phyloP scores from a whole-genome alignment of 306 rosid genomes.

The Medicago truncatula region DNA sequence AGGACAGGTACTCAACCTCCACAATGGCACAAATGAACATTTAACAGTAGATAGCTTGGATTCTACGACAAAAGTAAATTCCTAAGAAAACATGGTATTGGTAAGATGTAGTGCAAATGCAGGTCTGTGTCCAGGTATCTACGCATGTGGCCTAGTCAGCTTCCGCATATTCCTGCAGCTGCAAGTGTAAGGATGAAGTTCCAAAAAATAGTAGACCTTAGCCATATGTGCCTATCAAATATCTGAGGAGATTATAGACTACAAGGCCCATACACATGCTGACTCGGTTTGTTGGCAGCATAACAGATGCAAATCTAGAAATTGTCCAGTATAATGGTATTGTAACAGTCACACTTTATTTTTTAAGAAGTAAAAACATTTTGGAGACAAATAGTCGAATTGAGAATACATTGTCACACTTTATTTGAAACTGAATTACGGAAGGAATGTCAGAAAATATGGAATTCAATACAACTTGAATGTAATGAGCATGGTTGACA shows the following conservation, averaged over 20 bases:
- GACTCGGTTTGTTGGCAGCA: background rate
- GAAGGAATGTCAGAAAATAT: background rate
- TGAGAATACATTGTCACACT: background rate
- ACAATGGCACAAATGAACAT: background rate
- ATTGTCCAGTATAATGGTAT: background rate
- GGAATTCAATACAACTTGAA: background rate
- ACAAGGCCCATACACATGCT: background rate
- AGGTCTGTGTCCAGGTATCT: too few relatives aligned
- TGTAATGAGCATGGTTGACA: background rate
- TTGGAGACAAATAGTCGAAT: background rate
- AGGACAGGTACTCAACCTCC: background rate
- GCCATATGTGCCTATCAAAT: too few relatives aligned
- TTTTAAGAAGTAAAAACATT: background rate
- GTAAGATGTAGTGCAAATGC: background rate
- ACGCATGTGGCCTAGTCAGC: background rate
- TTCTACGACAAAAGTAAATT: background rate
- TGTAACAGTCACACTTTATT: background rate
- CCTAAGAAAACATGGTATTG: background rate
- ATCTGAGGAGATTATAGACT: background rate
- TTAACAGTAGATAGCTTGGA: background rate
- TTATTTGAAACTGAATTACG: background rate
- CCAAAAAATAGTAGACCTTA: too few relatives aligned
- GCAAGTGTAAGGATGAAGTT: too few relatives aligned
- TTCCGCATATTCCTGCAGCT: background rate
- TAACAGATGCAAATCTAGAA: background rate